A percentile compares a stretch with the other conserved stretches of the same genome.
These are phyloP conservation scores for Juglanconis juglandina DNA, from an alignment of 2,329 filamentous ascomycete genomes.

Conservation along the genomic window DNA sequence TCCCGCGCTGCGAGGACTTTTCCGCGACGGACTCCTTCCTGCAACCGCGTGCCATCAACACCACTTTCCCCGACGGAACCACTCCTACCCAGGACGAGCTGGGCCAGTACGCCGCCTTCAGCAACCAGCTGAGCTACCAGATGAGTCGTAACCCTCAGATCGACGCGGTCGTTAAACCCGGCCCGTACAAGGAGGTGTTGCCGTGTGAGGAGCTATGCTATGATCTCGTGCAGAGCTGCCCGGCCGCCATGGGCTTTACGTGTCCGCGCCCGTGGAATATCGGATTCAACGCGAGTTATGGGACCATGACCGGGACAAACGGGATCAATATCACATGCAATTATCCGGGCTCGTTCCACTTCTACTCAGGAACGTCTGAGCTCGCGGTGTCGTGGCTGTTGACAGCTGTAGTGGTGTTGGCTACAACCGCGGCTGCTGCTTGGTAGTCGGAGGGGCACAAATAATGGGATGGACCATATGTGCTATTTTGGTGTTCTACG, in stretches of 20 bases:
- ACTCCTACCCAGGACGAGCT: constrained; percentile 39
- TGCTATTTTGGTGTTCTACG: not conserved
- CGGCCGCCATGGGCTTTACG: constrained; percentile 67
- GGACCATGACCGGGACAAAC: constrained; percentile 22
- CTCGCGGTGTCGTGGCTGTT: constrained; percentile 23
- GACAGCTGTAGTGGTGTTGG: constrained; percentile 9
- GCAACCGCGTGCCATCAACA: constrained; percentile 67
- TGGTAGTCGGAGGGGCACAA: not conserved
- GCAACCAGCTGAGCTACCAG: constrained; percentile 34
- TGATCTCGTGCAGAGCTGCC: constrained; percentile 79
- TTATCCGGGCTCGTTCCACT: constrained; percentile 58
- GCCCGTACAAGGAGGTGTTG: constrained; percentile 89
- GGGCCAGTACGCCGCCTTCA: constrained; percentile 18
- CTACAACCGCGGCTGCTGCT: not conserved
- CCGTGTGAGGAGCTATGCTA: constrained; percentile 89
- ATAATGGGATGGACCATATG: not conserved
- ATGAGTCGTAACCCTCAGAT: constrained; percentile 69
- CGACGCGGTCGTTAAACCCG: constrained; percentile 68
- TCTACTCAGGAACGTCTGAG: constrained; percentile 33
- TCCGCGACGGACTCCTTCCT: constrained; percentile 50
- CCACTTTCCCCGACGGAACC: constrained; percentile 68
- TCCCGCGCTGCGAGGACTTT: constrained; percentile 89
- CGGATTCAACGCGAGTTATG: constrained; percentile 48
- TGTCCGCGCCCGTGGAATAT: constrained; percentile 57
- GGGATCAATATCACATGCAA: constrained; percentile 47